phyloP scores from a whole-genome alignment of 257 asterid species.

The Schizonepeta tenuifolia region DNA sequence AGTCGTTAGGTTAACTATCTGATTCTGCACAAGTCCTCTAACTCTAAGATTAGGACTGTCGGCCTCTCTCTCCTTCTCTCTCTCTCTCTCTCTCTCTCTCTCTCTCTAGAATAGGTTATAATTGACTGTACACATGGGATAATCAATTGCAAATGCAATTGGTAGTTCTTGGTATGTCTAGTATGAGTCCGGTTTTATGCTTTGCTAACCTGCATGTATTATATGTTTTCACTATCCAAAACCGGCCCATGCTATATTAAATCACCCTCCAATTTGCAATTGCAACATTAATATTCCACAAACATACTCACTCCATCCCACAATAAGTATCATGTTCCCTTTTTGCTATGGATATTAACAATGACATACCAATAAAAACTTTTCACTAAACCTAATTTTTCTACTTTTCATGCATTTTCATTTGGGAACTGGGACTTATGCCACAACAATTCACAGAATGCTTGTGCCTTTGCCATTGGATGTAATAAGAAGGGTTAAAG shows the following conservation, averaged over 20 bases:
- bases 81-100: not conserved
- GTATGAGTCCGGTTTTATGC: constrained; percentile 20
- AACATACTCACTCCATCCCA: too few relatives aligned
- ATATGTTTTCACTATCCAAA: constrained; percentile 6
- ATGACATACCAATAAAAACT: too few relatives aligned
- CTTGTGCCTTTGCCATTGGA: too few relatives aligned
- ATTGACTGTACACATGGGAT: constrained; percentile 28
- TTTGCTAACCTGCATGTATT: constrained; percentile 27
- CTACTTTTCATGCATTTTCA: too few relatives aligned
- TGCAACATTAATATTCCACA: not conserved
- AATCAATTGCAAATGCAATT: not conserved
- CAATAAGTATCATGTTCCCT: too few relatives aligned
- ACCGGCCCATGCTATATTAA: constrained; percentile 12
- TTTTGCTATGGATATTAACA: too few relatives aligned
- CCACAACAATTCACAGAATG: too few relatives aligned
- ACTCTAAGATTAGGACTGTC: not conserved
- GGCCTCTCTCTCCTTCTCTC: not conserved
- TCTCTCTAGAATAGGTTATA: not conserved
- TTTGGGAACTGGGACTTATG: too few relatives aligned
- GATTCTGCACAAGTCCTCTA: not conserved
- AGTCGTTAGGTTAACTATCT: constrained; percentile 18
- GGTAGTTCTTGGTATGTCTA: not conserved
- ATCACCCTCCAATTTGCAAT: not conserved
- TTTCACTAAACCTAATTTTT: too few relatives aligned
- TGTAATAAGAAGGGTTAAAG: too few relatives aligned